Percentiles rank a stretch among this genome's conserved stretches.
phyloP scores from a whole-genome alignment of 352 stramenopile species.

The Globisporangium solare region DNA sequence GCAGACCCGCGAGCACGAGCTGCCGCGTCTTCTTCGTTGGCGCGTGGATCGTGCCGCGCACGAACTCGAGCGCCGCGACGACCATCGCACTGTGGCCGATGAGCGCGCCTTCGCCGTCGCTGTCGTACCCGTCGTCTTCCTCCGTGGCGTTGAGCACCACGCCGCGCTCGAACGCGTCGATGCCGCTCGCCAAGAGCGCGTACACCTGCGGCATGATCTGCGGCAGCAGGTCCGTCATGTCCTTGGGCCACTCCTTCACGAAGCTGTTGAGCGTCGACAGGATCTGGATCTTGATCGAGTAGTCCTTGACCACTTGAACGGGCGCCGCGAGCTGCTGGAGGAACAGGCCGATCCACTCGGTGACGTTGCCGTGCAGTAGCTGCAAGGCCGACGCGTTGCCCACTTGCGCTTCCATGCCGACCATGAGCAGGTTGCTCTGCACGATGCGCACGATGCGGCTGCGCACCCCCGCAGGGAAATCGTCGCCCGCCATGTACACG shows the following conservation, averaged over 20 bases:
- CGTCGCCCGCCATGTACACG: constrained; percentile 37
- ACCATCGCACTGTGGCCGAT: constrained; percentile 66
- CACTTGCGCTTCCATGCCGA: constrained; percentile 81
- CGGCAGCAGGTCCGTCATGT: constrained; percentile 68
- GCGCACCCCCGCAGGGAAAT: constrained; percentile 48
- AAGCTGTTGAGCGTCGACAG: constrained; percentile 70
- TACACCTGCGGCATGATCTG: constrained; percentile 73
- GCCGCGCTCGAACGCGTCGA: constrained; percentile 45
- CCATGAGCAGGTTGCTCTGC: constrained; percentile 72
- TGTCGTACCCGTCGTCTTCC: constrained; percentile 75
- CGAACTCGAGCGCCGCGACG: constrained; percentile 69
- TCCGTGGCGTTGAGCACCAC: constrained; percentile 44
- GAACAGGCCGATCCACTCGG: constrained; percentile 70
- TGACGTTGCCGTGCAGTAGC: constrained; percentile 61
- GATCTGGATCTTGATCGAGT: constrained; percentile 75
- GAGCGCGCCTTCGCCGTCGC: constrained; percentile 61
- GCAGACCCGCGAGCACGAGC: constrained; percentile 44
- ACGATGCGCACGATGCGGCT: constrained; percentile 68
- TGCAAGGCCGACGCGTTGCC: constrained; percentile 50
- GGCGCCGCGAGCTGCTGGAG: constrained; percentile 41
- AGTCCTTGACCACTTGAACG: constrained; percentile 47
- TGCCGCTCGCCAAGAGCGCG: constrained; percentile 37
- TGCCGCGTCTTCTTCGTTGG: constrained; percentile 79
- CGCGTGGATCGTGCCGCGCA: constrained; percentile 61
- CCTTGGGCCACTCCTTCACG: constrained; percentile 77